Conservation (phyloP, 108 stramenopile species). For the Fragilariopsis cylindrus region DNA sequence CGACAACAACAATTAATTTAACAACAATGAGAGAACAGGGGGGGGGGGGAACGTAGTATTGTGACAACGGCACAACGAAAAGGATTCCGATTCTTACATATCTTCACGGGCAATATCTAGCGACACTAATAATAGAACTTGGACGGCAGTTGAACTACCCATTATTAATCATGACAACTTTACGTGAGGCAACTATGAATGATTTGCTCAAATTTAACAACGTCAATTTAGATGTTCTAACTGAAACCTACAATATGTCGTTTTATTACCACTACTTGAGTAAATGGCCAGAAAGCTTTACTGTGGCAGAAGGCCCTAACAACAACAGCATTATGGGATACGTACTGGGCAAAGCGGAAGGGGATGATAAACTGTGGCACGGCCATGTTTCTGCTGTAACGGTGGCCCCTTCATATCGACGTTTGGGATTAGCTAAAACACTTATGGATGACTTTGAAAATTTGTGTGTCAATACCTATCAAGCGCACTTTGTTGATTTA, state of each 20-base stretch:
- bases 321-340: constrained; percentile 77
- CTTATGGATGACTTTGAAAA: constrained; percentile 95
- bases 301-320: constrained; percentile 76
- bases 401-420: constrained; percentile 90
- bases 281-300: constrained; percentile 94
- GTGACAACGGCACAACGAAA: not conserved
- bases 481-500: constrained; percentile 98
- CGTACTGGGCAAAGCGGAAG: constrained; percentile 91
- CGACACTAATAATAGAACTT: too few species aligned
- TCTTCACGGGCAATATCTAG: not conserved
- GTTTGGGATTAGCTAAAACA: constrained; percentile 86
- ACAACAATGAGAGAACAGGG: too few species aligned
- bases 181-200: constrained; percentile 86
- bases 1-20: too few species aligned
- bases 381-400: constrained; percentile 99
- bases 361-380: constrained; percentile 94
- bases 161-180: constrained; percentile 76
- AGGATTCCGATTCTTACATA: not conserved
- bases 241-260: constrained; percentile 88
- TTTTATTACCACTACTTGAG: constrained; percentile 92
- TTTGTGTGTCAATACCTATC: constrained; percentile 67
- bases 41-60: not conserved
- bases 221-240: constrained; percentile 93
- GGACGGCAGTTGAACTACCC: too few species aligned
- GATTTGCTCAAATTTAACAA: constrained; percentile 98